Evolutionary conservation across 78 protist genomes (phyloP), one percentile per base, ranked within the genome.

Genomic region (Parvularia atlantis): DNA sequence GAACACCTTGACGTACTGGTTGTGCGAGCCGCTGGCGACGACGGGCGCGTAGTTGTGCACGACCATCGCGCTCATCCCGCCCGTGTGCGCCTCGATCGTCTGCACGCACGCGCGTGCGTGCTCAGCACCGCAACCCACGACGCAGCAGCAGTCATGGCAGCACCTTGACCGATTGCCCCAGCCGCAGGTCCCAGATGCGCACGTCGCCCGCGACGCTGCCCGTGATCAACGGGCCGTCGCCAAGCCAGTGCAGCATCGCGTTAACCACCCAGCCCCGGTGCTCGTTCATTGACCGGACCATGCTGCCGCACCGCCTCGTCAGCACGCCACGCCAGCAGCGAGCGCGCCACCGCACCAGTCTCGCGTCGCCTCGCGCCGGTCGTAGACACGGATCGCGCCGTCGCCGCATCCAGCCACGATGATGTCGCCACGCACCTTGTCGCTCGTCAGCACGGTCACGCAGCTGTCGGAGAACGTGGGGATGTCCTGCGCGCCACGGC

Each of bases 21-120:
- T 19, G 10, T 36, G 31, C 4, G 71, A 77, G 72, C 85, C 85
- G 0, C 70, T 65, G 37, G 88, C 88, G 0, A 82, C 10, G n/a
- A 84, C 5, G 10, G 87, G 82, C 24, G 84, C 83, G 28, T n/a
- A 17, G 62, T 66, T 44, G 60, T 83, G 88, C 30, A 83, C 60
- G 14, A 76, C 78, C 24, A 83, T 36, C 4, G 84, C 50, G 3
- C 70, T 52, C 73, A 83, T 46, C 26, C 28, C n/a, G 2, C 35
- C 13, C 37, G 3, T 20, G 20, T 14, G 75, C 13, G 56, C 14
- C 13, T 40, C 54, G 3, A 39, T 2, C 13, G 66, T 39, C 33
- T 39, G 41, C 36, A n/a, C 53, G 50, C 13, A 20, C 76, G 62
- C 50, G 46, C 19, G 46, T 9, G 9, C 19, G 46, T 41, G 46